Conservation (phyloP, 2,329 filamentous ascomycete genomes). For the Neoarthrinium moseri region DNA sequence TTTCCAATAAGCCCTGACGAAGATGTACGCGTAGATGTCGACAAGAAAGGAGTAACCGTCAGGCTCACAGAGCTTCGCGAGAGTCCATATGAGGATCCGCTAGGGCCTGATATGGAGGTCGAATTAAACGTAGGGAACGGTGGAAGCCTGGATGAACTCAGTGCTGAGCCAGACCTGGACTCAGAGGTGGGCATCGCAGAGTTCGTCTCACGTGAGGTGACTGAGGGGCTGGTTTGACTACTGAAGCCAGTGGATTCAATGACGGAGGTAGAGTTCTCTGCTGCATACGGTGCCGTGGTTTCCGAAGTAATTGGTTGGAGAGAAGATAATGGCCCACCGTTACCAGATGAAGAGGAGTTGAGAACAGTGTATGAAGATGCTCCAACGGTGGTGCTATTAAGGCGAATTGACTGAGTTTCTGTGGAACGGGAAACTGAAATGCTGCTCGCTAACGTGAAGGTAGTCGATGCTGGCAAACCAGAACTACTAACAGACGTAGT, state of each 20-base stretch:
- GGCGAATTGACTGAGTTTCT: neutral
- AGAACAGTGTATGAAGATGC: neutral
- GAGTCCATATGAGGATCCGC: slow-evolving; percentile 7
- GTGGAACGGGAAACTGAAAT: neutral
- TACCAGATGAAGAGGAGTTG: neutral
- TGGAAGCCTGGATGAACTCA: slow-evolving; percentile 1
- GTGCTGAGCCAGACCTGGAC: neutral
- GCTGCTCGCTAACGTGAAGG: neutral
- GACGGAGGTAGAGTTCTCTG: neutral
- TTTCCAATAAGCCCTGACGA: neutral
- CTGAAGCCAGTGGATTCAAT: neutral
- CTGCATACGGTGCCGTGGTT: neutral
- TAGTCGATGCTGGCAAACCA: no score
- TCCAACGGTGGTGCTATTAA: neutral
- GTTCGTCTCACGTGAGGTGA: neutral
- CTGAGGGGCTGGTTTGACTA: neutral
- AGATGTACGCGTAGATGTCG: neutral
- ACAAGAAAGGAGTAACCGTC: slow-evolving; percentile 10
- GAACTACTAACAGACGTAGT: no score
- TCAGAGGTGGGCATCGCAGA: neutral
- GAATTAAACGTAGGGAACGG: slow-evolving; percentile 12
- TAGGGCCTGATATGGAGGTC: slow-evolving; percentile 4
- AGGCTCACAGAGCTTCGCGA: slow-evolving; percentile 5
- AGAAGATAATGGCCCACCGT: neutral
- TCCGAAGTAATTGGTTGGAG: neutral